phyloP scores from a whole-genome alignment of 495 filamentous ascomycete species.

The Extremus antarcticus region DNA sequence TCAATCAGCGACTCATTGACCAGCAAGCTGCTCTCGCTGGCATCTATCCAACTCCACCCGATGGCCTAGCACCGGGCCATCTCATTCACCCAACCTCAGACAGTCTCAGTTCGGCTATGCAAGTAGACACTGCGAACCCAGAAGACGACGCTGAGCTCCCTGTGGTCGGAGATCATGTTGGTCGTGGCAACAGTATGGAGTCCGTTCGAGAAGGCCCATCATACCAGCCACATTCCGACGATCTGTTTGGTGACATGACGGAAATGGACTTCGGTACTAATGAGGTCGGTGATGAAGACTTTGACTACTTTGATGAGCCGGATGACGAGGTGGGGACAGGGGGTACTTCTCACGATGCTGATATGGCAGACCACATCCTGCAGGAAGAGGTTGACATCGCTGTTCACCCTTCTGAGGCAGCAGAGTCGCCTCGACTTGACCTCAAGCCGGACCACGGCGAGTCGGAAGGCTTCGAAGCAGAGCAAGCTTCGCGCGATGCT shows the following conservation, averaged over 20 bases:
- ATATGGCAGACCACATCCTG: background rate
- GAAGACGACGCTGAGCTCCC: background rate
- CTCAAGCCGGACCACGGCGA: too few species aligned
- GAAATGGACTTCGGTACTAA: constrained; percentile 37
- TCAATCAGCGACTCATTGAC: constrained; percentile 13
- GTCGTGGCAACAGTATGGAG: background rate
- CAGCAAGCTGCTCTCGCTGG: constrained; percentile 38
- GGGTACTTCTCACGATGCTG: background rate
- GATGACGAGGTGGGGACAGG: constrained; percentile 1
- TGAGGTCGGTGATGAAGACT: constrained; percentile 81
- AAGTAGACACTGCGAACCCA: background rate
- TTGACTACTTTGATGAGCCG: constrained; percentile 77
- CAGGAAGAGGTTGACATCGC: too few species aligned
- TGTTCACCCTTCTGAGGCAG: too few species aligned
- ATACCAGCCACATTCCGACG: constrained; percentile 31
- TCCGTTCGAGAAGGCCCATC: constrained; percentile 6
- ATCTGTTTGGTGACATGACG: constrained; percentile 55
- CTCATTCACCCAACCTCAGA: constrained; percentile 5
- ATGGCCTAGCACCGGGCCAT: constrained; percentile 42
- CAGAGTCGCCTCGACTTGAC: too few species aligned
- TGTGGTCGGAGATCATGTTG: background rate
- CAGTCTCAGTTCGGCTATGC: background rate
- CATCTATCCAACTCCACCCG: constrained; percentile 83
- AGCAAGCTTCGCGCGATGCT: too few species aligned
- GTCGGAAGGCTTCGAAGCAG: too few species aligned